Conservation (phyloP, 768 basidiomycete genomes). For the Auricularia cornea region DNA sequence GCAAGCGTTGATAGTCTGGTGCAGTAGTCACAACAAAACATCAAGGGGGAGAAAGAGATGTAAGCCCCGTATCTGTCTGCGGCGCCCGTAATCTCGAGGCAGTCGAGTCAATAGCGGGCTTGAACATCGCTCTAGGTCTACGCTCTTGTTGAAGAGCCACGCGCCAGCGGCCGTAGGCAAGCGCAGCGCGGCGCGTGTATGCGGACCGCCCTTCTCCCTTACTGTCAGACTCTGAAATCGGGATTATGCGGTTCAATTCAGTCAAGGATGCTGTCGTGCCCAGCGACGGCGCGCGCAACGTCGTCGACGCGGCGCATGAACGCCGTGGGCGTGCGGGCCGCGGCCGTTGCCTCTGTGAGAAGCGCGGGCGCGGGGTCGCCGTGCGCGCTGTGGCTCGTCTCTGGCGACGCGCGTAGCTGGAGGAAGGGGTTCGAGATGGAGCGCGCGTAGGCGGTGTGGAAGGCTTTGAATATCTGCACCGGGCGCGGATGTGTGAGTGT, state of each 20-base stretch:
- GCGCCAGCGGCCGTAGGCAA: neutral
- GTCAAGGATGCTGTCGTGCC: conserved; percentile 15
- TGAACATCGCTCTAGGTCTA: conserved; percentile 48
- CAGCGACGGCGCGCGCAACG: conserved; percentile 36
- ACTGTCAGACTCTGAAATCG: conserved; percentile 12
- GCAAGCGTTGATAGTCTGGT: too few species aligned
- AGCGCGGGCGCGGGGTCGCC: conserved; percentile 50
- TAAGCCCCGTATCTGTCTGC: conserved; percentile 94
- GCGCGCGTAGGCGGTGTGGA: conserved; percentile 81
- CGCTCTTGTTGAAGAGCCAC: neutral
- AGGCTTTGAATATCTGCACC: conserved; percentile 65
- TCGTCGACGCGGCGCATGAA: conserved; percentile 70
- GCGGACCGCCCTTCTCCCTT: conserved; percentile 4
- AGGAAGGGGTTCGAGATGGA: conserved; percentile 84
- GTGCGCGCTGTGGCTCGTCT: conserved; percentile 20
- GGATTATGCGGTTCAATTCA: conserved; percentile 15
- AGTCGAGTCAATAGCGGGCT: conserved; percentile 82
- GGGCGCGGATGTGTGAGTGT: neutral
- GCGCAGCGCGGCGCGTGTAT: conserved; percentile 15
- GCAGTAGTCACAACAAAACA: too few species aligned
- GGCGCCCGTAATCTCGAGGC: conserved; percentile 46
- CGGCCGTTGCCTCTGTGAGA: conserved; percentile 44
- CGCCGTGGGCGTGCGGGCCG: conserved; percentile 44
- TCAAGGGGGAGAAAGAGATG: conserved; percentile 18
- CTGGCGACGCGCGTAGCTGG: conserved; percentile 45